A percentile compares a stretch with the other conserved stretches of the same genome.
Evolutionary conservation across 805 yeast genomes (phyloP).

Genomic region (Barnettozyma wickerhamii): DNA sequence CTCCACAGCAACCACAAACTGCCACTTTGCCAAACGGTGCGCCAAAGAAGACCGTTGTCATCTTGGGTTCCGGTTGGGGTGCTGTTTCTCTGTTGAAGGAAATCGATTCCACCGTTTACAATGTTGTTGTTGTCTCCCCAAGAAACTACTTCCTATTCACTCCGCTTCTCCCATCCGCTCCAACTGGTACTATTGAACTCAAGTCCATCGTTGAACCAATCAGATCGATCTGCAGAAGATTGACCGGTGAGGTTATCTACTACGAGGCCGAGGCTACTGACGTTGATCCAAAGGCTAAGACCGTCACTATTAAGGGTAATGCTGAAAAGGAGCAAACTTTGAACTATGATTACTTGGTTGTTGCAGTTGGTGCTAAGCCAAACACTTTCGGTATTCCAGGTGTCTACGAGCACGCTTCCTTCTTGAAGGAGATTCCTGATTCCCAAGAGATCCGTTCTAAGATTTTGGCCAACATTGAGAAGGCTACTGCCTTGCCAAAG

Average conservation of each 20-base stretch:
- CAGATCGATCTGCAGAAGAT: slow-evolving; percentile 75
- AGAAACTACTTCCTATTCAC: slow-evolving; percentile 93
- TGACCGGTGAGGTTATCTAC: slow-evolving; percentile 73
- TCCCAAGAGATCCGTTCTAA: slow-evolving; percentile 76
- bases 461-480: slow-evolving; percentile 84
- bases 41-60: slow-evolving; percentile 47
- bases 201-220: slow-evolving; percentile 95
- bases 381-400: slow-evolving; percentile 94
- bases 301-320: slow-evolving; percentile 57
- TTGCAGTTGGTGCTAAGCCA: slow-evolving; percentile 93
- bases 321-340: slow-evolving; percentile 33
- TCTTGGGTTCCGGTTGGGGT: slow-evolving; percentile 93
- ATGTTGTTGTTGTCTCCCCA: slow-evolving; percentile 86
- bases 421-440: slow-evolving; percentile 86
- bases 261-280: slow-evolving; percentile 88
- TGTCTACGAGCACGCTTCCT: slow-evolving; percentile 76
- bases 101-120: slow-evolving; percentile 82
- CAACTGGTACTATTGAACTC: slow-evolving; percentile 87
- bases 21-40: slow-evolving; percentile 43
- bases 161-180: slow-evolving; percentile 87
- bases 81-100: slow-evolving; percentile 79
- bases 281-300: slow-evolving; percentile 71
- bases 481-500: slow-evolving; percentile 78
- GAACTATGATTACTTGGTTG: slow-evolving; percentile 77
- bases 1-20: slow-evolving; percentile 57